phyloP scores from a whole-genome alignment of 2,329 filamentous ascomycete genomes.

The Pyrenochaeta sp. region DNA sequence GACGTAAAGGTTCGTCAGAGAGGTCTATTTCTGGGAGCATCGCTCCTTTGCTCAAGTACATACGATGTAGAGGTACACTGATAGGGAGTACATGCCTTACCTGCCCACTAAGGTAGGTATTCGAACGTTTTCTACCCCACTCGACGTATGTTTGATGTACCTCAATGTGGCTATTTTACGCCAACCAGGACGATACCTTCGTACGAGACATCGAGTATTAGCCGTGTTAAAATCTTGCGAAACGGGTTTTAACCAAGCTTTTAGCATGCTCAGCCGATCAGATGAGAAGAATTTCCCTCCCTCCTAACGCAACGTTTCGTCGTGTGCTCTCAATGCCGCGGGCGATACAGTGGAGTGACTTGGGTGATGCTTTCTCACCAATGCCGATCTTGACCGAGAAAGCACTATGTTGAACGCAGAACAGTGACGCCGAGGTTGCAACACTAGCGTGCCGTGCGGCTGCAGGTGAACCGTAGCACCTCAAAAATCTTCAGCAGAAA shows the following conservation, averaged over 20 bases:
- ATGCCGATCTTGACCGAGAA: slow-evolving; percentile 35
- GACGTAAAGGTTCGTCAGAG: not conserved
- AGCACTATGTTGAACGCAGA: slow-evolving; percentile 17
- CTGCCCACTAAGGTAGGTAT: too few relatives aligned
- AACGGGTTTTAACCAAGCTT: not conserved
- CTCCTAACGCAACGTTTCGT: too few relatives aligned
- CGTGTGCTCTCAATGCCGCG: too few relatives aligned
- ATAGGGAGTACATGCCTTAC: not conserved
- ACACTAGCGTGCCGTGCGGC: slow-evolving; percentile 30
- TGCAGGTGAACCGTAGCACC: slow-evolving; percentile 8
- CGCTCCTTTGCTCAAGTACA: not conserved
- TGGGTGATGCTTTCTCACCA: not conserved
- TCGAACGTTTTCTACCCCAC: not conserved
- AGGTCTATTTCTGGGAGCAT: too few relatives aligned
- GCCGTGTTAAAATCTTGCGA: too few relatives aligned
- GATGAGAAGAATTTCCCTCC: too few relatives aligned
- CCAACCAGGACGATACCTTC: not conserved
- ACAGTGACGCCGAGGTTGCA: slow-evolving; percentile 28
- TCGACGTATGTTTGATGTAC: not conserved
- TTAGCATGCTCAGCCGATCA: not conserved
- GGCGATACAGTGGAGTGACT: not conserved
- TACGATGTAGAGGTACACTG: not conserved
- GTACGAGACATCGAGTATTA: too few relatives aligned
- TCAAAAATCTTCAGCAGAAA: slow-evolving; percentile 20
- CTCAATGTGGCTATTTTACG: not conserved